phyloP scores from a whole-genome alignment of 495 filamentous ascomycete genomes.

The Aspergillus leporis region DNA sequence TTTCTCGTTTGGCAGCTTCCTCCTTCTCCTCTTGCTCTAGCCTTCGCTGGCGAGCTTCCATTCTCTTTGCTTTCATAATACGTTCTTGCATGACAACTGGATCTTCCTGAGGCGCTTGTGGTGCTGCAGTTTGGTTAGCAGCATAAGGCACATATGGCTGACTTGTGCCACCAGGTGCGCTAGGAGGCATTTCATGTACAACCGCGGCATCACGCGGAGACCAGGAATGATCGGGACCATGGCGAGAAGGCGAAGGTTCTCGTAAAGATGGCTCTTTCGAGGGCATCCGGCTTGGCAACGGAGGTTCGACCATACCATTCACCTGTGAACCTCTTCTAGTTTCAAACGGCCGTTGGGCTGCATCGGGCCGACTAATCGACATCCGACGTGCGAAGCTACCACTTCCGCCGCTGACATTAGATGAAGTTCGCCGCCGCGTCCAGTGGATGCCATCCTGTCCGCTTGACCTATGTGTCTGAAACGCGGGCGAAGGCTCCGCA shows the following conservation, averaged over 20 bases:
- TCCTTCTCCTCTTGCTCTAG: slow-evolving; percentile 79
- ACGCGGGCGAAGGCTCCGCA: slow-evolving; percentile 90
- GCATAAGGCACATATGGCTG: slow-evolving; percentile 20
- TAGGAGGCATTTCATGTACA: slow-evolving; percentile 27
- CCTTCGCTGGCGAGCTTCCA: slow-evolving; percentile 74
- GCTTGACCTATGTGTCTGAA: slow-evolving; percentile 74
- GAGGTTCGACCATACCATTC: slow-evolving; percentile 40
- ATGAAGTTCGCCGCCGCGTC: slow-evolving; percentile 82
- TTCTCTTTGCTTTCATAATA: slow-evolving; percentile 80
- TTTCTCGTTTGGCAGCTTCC: slow-evolving; percentile 75
- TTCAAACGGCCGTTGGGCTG: slow-evolving; percentile 46
- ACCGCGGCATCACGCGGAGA: slow-evolving; percentile 51
- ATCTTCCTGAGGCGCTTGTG: slow-evolving; percentile 52
- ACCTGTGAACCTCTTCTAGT: slow-evolving; percentile 47
- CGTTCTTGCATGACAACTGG: slow-evolving; percentile 70
- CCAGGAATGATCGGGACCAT: slow-evolving; percentile 36
- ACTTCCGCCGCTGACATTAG: slow-evolving; percentile 91
- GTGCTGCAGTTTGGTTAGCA: slow-evolving; percentile 28
- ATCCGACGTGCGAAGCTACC: slow-evolving; percentile 62
- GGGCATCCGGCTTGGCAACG: slow-evolving; percentile 28
- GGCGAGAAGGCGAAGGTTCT: slow-evolving; percentile 30
- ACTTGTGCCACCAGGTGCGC: slow-evolving; percentile 42
- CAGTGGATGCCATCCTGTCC: slow-evolving; percentile 67
- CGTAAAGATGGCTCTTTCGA: slow-evolving; percentile 20
- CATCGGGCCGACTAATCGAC: slow-evolving; percentile 54